A percentile compares a stretch with the other conserved stretches of the same genome.
These are phyloP conservation scores for Lupinus albus DNA, from an alignment of 306 rosid species.

Conservation along the genomic window DNA sequence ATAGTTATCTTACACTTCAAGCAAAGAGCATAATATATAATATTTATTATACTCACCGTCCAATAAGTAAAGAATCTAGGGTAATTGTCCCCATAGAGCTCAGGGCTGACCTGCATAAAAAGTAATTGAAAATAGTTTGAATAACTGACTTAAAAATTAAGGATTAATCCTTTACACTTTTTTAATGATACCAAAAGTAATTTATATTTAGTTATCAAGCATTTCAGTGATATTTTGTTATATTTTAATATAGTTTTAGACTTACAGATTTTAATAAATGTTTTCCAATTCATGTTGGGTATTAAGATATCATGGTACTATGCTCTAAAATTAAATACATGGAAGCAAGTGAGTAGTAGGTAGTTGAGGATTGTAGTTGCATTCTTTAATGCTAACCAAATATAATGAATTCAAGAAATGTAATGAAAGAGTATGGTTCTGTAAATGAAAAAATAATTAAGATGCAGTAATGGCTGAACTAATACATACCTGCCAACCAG, in stretches of 20 bases:
- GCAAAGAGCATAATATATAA: conserved; percentile 21
- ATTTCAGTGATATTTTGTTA: too few species aligned
- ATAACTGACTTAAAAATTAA: conserved; percentile 19
- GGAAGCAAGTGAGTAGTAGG: conserved; percentile 43
- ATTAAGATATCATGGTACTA: too few species aligned
- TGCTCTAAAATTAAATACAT: background rate
- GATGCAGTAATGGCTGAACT: conserved; percentile 36
- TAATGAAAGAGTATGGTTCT: background rate
- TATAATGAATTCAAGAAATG: conserved; percentile 23
- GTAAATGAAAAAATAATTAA: conserved; percentile 23
- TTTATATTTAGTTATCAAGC: too few species aligned
- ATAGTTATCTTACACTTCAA: conserved; percentile 28
- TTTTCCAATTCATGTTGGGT: too few species aligned
- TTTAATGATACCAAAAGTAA: too few species aligned
- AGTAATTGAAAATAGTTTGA: conserved; percentile 49
- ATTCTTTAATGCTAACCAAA: conserved; percentile 35
- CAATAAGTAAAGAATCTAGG: conserved; percentile 96
- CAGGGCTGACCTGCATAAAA: conserved; percentile 84
- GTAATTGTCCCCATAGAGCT: conserved; percentile 89
- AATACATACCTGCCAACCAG: conserved; percentile 92
- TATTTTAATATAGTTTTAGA: too few species aligned
- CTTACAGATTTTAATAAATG: too few species aligned
- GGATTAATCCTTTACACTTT: background rate
- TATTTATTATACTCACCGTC: conserved; percentile 68
- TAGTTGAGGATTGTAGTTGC: conserved; percentile 52